Base-by-base conservation (phyloP, 2,329 filamentous ascomycete species). In the Penicillium expansum region DNA sequence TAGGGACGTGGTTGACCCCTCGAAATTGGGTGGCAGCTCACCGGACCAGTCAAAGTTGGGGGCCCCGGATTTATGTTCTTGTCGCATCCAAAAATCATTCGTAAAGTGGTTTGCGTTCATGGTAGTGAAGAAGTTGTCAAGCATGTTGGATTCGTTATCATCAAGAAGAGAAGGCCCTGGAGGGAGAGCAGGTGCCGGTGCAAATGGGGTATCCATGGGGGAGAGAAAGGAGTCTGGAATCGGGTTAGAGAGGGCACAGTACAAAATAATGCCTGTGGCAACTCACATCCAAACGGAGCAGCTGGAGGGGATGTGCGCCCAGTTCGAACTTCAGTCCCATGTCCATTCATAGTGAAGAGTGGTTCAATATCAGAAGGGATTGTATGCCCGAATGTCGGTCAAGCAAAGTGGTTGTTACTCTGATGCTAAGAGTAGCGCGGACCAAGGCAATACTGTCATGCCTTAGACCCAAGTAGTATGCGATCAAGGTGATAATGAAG, bases 201-300 rank as follows among this genome's bases (percentile, higher is more conserved):
- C 75, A 58, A 69, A 72, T 20, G 68, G 67, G 44, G 64, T 72
- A 64, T 75, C 75, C 60, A 69, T 67, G 35, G 69, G 60, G 1
- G 68, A 62, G 49, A 73, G 67, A 42, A 74, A 70, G 13, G 68
- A 67, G 67, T 75, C 73, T 74, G 39, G 24, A 44, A 13, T 33
- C 24, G 27, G 18, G 30, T 56, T 33, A 51, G 33, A 41, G 4
- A 41, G 13, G 24, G 14, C 14, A 29, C 9, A n/a, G n/a, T 37
- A 39, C 18, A 44, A 20, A 11, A 22, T 27, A 4, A 42, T 39
- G 14, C 13, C 2, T 4, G 27, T 18, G 9, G 41, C 50, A 45
- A 82, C 86, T 66, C 80, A 89, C 86, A 89, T 68, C 86, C 87
- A 80, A 89, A 89, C 37, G 84, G 83, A 69, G 83, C 76, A 62